Percentiles rank a stretch among this genome's conserved stretches.
Evolutionary conservation across 2,329 filamentous ascomycete species (phyloP).

Genomic region (Amylocarpus encephaloides): DNA sequence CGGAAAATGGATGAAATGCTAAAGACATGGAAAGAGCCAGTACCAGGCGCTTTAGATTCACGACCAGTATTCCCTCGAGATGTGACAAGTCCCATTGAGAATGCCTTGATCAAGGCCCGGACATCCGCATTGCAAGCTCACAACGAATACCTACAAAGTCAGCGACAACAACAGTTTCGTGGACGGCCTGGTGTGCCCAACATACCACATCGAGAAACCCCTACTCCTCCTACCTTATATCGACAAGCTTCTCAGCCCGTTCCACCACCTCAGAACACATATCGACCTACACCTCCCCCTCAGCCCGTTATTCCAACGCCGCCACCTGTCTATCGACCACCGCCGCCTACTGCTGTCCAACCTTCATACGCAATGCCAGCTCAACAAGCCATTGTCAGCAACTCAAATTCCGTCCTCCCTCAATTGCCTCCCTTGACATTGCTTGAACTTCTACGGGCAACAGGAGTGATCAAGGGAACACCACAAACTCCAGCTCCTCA

Average conservation of each 20-base stretch:
- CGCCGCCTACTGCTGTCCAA: conserved; percentile 32
- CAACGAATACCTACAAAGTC: conserved; percentile 48
- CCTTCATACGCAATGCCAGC: neutral
- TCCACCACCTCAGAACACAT: conserved; percentile 20
- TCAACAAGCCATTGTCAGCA: neutral
- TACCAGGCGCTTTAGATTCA: conserved; percentile 88
- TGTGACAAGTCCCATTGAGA: conserved; percentile 85
- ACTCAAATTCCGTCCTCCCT: conserved; percentile 19
- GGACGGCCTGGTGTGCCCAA: conserved; percentile 45
- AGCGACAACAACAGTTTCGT: conserved; percentile 48
- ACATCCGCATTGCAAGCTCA: conserved; percentile 55
- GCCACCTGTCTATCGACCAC: conserved; percentile 2
- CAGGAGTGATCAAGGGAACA: conserved; percentile 54
- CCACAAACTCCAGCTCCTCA: conserved; percentile 37
- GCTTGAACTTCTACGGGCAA: conserved; percentile 60
- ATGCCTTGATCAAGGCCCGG: conserved; percentile 76
- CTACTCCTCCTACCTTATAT: conserved; percentile 59
- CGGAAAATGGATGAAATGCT: conserved; percentile 96
- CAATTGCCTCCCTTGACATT: conserved; percentile 41
- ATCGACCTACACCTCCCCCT: conserved; percentile 26
- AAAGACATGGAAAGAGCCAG: conserved; percentile 95
- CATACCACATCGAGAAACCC: conserved; percentile 62
- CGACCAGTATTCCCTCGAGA: conserved; percentile 86
- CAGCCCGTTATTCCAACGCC: conserved; percentile 22
- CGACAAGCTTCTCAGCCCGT: conserved; percentile 35